Percentiles rank a stretch among this genome's conserved stretches.
These are phyloP conservation scores for Aspergillus wentii DNA, from an alignment of 495 filamentous ascomycete species.

Conservation along the genomic window DNA sequence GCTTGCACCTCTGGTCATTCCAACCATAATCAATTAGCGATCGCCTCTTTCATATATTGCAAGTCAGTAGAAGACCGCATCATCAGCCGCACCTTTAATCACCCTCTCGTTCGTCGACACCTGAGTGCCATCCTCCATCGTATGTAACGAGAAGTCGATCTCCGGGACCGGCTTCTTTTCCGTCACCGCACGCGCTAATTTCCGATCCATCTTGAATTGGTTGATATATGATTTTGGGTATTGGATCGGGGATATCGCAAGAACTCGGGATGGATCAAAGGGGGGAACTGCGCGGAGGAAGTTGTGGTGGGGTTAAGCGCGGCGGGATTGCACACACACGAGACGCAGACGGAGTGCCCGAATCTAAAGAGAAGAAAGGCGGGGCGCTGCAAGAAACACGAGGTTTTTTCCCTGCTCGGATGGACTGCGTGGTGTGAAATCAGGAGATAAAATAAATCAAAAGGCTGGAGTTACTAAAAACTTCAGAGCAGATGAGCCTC, in stretches of 20 bases:
- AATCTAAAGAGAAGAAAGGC: no score
- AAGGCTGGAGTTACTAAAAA: no score
- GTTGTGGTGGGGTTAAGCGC: constrained; percentile 14
- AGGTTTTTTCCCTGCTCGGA: no score
- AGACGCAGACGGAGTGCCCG: no score
- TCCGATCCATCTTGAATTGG: constrained; percentile 39
- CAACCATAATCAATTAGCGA: constrained; percentile 6
- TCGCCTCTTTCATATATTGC: not conserved
- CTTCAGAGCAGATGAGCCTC: no score
- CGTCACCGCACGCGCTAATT: constrained; percentile 66
- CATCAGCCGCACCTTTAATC: constrained; percentile 79
- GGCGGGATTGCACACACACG: constrained; percentile 15
- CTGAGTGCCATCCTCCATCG: constrained; percentile 93
- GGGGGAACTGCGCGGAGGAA: constrained; percentile 9
- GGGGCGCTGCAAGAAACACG: no score
- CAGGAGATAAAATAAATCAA: no score
- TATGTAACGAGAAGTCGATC: constrained; percentile 97
- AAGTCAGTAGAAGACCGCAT: no score
- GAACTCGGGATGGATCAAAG: constrained; percentile 3
- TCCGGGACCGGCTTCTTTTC: constrained; percentile 93
- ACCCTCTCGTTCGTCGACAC: constrained; percentile 94
- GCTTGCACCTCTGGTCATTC: constrained; percentile 79
- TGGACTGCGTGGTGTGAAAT: no score
- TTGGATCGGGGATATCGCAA: no score
- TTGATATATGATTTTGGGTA: no score